Evolutionary conservation across 1,139 yeast species (phyloP), one percentile per base, ranked within the genome.

Genomic region (Suzukiozyma palmioleophila): DNA sequence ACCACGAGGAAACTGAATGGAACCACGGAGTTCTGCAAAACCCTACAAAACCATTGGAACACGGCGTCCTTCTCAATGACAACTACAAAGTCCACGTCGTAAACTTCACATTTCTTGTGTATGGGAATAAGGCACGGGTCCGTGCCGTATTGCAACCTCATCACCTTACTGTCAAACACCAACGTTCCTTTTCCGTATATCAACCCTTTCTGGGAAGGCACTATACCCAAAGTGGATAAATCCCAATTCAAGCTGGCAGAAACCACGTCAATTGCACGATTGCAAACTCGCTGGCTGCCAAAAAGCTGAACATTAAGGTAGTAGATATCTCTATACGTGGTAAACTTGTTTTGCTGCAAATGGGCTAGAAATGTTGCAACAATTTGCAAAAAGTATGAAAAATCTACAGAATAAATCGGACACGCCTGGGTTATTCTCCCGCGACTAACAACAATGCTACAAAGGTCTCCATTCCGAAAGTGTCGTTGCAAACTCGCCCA

Each of bases 61-160:
- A 73, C 59, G 1, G 79, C 80, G 43, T 84, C 94, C 50, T 85
- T 85, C 56, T 85, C 95, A 12, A 85, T 61, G 0, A 85, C 65
- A 2, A 83, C 52, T 0, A 84, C 62, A 27, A 47, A 46, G n/a
- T 36, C 39, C 1, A 37, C 35, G 13, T 13, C 22, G 13, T n/a
- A 12, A 11, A 11, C 33, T 12, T 7, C 11, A 15, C 33, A 35
- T 3, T 16, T 27, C 11, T n/a, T 14, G 38, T 44, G 36, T 8
- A 50, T 40, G 3, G 69, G 68, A 18, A 65, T 59, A 14, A 64
- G 44, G 3, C 46, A 39, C 3, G 70, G 62, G 31, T 60, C 62
- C 6, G 39, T 32, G 2, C 37, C 22, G 25, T 41, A 46, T 9
- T 37, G 29, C 14, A 54, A 43, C 12, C 31, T 13, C 13, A 15